Base-by-base conservation (phyloP, 371 early-diverging fungal species). In the Parasitella parasitica region DNA sequence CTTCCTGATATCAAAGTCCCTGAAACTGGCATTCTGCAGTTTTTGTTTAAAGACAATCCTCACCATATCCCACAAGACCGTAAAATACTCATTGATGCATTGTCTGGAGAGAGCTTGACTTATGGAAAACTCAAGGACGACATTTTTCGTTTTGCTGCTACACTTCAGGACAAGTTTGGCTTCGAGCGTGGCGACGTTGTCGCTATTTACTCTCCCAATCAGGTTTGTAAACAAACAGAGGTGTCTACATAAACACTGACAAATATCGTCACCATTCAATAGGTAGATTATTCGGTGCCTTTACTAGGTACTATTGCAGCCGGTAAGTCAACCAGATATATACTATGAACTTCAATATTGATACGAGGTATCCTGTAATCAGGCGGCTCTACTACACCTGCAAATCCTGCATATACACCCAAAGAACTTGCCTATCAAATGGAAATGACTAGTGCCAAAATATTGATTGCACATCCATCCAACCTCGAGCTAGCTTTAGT, bases 391-490 rank as follows among this genome's bases (percentile, higher is more conserved):
- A 71, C 86, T 16, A 81, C 89, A 1, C 81, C 88, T n/a, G 90
- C 87, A 34, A 95, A 93, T 59, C 90, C 93, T 6, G 77, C 79
- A 15, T 94, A 94, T 70, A 92, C 86, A 0, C 73, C 81, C 5
- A 80, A 82, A 32, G 96, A 95, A 67, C 76, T 94, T 15, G 85
- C 86, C 0, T 81, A 85, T 64, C 93, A 93, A 63, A 72, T 95
- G 59, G 61, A 73, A 16, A 89, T 90, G 66, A 81, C 90, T 4
- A 78, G 79, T 3, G 91, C 93, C 2, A 82, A 79, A 9, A 68
- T 83, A 39, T 66, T 92, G n/a, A 71, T 92, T 39, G 73, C 79
- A 3, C 71, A 73, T 54, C 77, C 81, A 0, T 69, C 69, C 22
- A 67, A 80, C 26, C 34, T 91, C 7, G 56, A 80, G 0, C 67